Conservation (phyloP, 257 asterid genomes). For the Parsonsia alboflavescens region DNA sequence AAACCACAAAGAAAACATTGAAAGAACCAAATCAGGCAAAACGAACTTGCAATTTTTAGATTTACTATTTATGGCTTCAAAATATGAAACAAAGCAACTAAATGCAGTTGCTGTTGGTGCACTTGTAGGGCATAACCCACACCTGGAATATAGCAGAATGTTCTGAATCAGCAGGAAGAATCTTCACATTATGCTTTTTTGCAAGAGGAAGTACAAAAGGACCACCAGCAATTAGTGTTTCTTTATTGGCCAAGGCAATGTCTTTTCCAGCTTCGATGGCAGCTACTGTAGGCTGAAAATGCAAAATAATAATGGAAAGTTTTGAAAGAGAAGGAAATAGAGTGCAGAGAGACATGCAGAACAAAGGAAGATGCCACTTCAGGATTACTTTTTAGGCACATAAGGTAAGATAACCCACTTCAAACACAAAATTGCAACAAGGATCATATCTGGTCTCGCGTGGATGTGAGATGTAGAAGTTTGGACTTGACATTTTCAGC, state of each 20-base stretch:
- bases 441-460: neutral
- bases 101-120: neutral
- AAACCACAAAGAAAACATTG: neutral
- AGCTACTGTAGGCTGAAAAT: constrained; percentile 85
- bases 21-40: neutral
- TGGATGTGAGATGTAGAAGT: neutral
- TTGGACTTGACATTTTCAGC: too few relatives aligned
- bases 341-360: neutral
- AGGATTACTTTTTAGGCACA: neutral
- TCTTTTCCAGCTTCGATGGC: constrained; percentile 98
- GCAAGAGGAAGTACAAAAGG: constrained; percentile 99
- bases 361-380: neutral
- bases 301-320: neutral
- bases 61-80: neutral
- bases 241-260: constrained; percentile 97
- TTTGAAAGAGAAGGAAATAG: neutral
- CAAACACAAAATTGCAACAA: neutral
- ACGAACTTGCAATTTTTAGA: neutral
- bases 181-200: constrained; percentile 86
- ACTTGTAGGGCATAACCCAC: neutral
- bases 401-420: neutral
- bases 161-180: constrained; percentile 99
- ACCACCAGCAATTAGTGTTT: constrained; percentile 95
- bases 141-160: constrained; percentile 99
- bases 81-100: neutral